phyloP scores from a whole-genome alignment of 2,329 filamentous ascomycete species.

The Fusarium sp. region DNA sequence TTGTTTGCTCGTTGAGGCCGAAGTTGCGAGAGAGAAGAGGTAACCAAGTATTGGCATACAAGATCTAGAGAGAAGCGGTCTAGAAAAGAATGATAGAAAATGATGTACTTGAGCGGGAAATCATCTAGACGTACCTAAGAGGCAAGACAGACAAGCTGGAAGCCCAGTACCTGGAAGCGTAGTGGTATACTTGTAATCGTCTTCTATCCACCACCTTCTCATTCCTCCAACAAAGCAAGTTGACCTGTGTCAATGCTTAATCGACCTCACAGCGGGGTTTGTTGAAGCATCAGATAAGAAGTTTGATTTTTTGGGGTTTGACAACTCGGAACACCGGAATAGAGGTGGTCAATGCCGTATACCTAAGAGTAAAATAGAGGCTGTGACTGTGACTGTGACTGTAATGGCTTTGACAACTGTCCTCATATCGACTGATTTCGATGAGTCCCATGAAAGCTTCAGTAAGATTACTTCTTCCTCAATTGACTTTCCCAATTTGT shows the following conservation, averaged over 20 bases:
- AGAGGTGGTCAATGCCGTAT: background rate
- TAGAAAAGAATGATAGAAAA: background rate
- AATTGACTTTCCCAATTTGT: background rate
- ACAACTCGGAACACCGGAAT: constrained; percentile 10
- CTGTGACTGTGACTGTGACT: background rate
- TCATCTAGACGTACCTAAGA: background rate
- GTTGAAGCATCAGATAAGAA: constrained; percentile 25
- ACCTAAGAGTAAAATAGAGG: background rate
- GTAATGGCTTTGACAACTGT: background rate
- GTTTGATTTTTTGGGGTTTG: background rate
- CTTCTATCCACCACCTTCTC: constrained; percentile 16
- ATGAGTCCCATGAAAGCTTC: background rate
- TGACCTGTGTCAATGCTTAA: background rate
- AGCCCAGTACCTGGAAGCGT: background rate
- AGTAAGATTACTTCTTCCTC: background rate
- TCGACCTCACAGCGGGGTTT: constrained; percentile 10
- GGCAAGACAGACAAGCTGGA: constrained; percentile 6
- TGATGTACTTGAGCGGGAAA: background rate
- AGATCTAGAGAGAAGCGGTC: constrained; percentile 10
- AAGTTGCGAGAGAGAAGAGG: background rate
- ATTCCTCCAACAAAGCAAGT: background rate
- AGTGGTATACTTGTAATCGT: background rate
- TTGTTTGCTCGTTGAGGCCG: background rate
- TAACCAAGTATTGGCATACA: background rate
- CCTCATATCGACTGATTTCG: background rate